phyloP scores from a whole-genome alignment of 192 early-diverging fungal genomes.

The Rhizoclosmatium globosum region DNA sequence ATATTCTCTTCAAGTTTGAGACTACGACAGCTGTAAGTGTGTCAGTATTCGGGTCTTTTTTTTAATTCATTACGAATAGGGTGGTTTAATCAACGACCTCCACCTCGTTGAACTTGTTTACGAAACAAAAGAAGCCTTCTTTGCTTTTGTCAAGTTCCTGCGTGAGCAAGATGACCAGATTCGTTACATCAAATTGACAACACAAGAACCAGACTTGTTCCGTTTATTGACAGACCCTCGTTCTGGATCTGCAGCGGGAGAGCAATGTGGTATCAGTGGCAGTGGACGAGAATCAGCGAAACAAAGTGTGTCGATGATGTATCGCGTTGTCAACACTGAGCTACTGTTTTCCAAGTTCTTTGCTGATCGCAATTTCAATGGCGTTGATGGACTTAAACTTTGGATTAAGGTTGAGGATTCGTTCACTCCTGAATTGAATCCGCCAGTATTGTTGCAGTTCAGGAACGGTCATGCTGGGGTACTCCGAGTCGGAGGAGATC shows the following conservation, averaged over 20 bases:
- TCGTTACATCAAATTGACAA: slow-evolving; percentile 7
- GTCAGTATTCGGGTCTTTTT: background rate
- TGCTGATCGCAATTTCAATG: slow-evolving; percentile 25
- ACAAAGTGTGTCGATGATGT: slow-evolving; percentile 14
- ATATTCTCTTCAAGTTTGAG: slow-evolving; percentile 18
- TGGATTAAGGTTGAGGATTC: background rate
- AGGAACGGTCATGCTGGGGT: background rate
- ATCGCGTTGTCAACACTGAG: slow-evolving; percentile 11
- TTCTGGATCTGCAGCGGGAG: background rate
- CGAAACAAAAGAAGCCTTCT: slow-evolving; percentile 19
- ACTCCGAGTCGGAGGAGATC: background rate
- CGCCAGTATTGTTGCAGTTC: slow-evolving; percentile 2
- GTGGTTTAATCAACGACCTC: slow-evolving; percentile 10
- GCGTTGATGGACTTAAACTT: slow-evolving; percentile 15
- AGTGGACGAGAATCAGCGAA: background rate
- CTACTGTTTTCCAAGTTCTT: slow-evolving; percentile 8
- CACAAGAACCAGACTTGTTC: slow-evolving; percentile 22
- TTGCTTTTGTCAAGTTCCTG: slow-evolving; percentile 16
- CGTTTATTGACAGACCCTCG: slow-evolving; percentile 15
- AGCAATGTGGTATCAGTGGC: background rate
- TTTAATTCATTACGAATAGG: background rate
- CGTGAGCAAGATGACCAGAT: slow-evolving; percentile 26
- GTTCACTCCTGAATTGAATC: slow-evolving; percentile 15
- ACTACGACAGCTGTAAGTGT: slow-evolving; percentile 2
- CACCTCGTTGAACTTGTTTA: slow-evolving; percentile 14